phyloP scores from a whole-genome alignment of 805 yeast genomes.

The Metschnikowia colocasiae region DNA sequence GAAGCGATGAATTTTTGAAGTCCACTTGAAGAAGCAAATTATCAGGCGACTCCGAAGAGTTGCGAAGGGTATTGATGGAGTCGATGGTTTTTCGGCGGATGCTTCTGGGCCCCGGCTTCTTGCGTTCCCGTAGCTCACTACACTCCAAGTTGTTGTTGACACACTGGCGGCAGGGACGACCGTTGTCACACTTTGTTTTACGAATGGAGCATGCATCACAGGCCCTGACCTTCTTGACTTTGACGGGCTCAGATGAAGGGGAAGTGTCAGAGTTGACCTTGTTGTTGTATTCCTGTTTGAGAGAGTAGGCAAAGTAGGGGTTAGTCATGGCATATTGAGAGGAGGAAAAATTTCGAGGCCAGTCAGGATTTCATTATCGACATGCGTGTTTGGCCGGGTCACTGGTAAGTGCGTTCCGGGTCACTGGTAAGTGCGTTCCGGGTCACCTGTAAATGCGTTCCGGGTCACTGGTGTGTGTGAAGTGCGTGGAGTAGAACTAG shows the following conservation, averaged over 20 bases:
- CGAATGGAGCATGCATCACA: conserved; percentile 43
- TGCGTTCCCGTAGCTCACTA: conserved; percentile 35
- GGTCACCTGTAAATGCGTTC: conserved; percentile 7
- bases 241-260: conserved; percentile 5
- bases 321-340: conserved; percentile 8
- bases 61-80: conserved; percentile 20
- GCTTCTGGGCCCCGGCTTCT: conserved; percentile 42
- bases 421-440: conserved; percentile 7
- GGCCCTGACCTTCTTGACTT: conserved; percentile 30
- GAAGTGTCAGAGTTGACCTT: not conserved
- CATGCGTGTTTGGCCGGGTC: conserved; percentile 6
- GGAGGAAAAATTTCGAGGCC: not conserved
- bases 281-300: conserved; percentile 7
- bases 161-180: conserved; percentile 40
- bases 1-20: conserved; percentile 1
- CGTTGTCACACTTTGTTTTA: conserved; percentile 37
- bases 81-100: conserved; percentile 34
- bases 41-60: conserved; percentile 9
- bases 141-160: conserved; percentile 33
- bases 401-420: conserved; percentile 7
- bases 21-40: conserved; percentile 6
- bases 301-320: conserved; percentile 17
- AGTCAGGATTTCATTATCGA: not conserved
- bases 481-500: conserved; percentile 3
- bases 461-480: conserved; percentile 7